Evolutionary conservation across 805 yeast species (phyloP), one percentile per base, ranked within the genome.

Genomic region (Nakazawaea populi): DNA sequence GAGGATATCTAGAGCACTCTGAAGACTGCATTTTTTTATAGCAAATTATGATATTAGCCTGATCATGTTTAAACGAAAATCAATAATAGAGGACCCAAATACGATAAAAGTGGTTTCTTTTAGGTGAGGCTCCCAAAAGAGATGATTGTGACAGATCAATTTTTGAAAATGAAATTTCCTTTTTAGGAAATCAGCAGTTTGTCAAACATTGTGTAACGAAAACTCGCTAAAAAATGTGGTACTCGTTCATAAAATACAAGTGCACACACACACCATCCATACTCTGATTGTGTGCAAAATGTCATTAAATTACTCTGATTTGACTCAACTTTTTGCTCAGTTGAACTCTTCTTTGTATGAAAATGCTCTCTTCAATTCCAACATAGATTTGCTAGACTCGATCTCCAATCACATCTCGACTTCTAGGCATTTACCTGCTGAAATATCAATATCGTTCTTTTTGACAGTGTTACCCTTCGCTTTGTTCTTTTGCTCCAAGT

Each of bases 361-460:
- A 6, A 46, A 49, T 44, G 11, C 12, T 8, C 14, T 45, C 12
- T 35, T 46, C 28, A 24, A 29, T 9, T n/a, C 46, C 5, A 50
- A 50, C 28, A 37, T 46, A 29, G 53, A 46, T 14, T 43, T 52
- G 28, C 28, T 50, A 28, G 55, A 52, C 38, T 44, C 53, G 27
- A 49, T 52, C 14, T 42, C 53, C 5, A 37, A 38, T 18, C 55
- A 52, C 24, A 31, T 52, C n/a, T 30, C 46, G 1, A 46, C 48
- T 8, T 52, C 51, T 24, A 40, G 37, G 31, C 39, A 48, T 47
- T 43, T 43, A 31, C 54, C 55, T 11, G 49, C 45, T n/a, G 51
- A 56, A 40, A 50, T 60, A 9, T 59, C 62, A 8, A 55, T 59
- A 27, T 58, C 62, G 18, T 57, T 60, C 47, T 51, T 60, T 7